These are phyloP conservation scores for Urtica urens DNA, from an alignment of 306 rosid species.

Conservation along the genomic window DNA sequence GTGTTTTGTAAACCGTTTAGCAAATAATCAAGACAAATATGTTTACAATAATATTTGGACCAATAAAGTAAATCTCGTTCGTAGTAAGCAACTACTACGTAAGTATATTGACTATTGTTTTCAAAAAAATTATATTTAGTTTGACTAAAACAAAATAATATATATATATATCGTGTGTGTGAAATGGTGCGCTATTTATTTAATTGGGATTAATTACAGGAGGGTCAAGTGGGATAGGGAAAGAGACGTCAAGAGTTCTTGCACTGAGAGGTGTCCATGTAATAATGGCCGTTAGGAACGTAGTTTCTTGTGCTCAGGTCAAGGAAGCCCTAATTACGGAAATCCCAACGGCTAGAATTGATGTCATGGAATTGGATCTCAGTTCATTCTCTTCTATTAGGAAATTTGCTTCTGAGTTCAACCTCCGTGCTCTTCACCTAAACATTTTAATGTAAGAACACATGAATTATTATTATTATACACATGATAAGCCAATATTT, in stretches of 20 bases:
- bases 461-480: background rate
- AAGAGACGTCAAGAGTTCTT: slow-evolving; percentile 79
- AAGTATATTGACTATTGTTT: too few species aligned
- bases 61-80: too few species aligned
- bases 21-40: too few species aligned
- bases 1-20: too few species aligned
- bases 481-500: too few species aligned
- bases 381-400: slow-evolving; percentile 52
- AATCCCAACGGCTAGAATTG: slow-evolving; percentile 61
- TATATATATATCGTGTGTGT: too few species aligned
- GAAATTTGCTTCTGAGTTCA: slow-evolving; percentile 56
- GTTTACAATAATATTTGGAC: too few species aligned
- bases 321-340: slow-evolving; percentile 49
- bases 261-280: slow-evolving; percentile 82
- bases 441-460: slow-evolving; percentile 73
- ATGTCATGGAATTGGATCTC: slow-evolving; percentile 69
- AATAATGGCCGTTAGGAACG: slow-evolving; percentile 58
- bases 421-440: slow-evolving; percentile 40
- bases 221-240: slow-evolving; percentile 71
- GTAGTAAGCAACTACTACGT: too few species aligned
- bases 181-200: too few species aligned
- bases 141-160: too few species aligned
- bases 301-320: slow-evolving; percentile 33
- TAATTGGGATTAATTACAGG: slow-evolving; percentile 30
- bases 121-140: too few species aligned